These are phyloP conservation scores for Colletotrichum kahawae DNA, from an alignment of 2,329 filamentous ascomycete species.

Conservation along the genomic window DNA sequence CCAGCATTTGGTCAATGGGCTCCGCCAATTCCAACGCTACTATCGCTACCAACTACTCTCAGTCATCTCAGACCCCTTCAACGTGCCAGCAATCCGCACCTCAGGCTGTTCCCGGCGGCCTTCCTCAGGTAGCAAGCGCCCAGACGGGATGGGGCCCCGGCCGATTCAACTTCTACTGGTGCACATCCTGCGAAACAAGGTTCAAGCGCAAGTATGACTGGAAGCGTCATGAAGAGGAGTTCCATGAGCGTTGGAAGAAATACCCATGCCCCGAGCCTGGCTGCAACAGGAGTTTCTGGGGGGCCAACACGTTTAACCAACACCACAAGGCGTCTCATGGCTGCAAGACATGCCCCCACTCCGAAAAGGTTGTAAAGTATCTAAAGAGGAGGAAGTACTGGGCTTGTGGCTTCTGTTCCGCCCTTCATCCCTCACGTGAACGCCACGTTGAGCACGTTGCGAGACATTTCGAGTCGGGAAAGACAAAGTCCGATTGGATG, in stretches of 20 bases:
- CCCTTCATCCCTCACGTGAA: constrained; percentile 66
- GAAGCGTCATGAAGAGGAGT: constrained; percentile 74
- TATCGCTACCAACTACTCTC: constrained; percentile 38
- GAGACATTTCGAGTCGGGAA: constrained; percentile 67
- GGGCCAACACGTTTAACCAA: constrained; percentile 71
- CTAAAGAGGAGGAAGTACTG: constrained; percentile 69
- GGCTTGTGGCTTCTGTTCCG: constrained; percentile 72
- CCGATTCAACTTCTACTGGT: constrained; percentile 56
- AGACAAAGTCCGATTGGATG: constrained; percentile 70
- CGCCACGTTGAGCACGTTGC: constrained; percentile 73
- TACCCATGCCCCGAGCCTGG: constrained; percentile 67
- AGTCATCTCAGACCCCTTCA: constrained; percentile 42
- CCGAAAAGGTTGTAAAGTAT: constrained; percentile 67
- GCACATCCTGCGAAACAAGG: constrained; percentile 65
- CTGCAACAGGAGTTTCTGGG: constrained; percentile 72
- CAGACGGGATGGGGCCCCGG: constrained; percentile 25
- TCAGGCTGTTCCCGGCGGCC: constrained; percentile 20
- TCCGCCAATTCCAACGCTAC: constrained; percentile 24
- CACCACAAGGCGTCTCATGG: constrained; percentile 70
- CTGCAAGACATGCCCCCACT: constrained; percentile 69
- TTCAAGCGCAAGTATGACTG: constrained; percentile 73
- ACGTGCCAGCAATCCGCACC: constrained; percentile 33
- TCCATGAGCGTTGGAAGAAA: constrained; percentile 71
- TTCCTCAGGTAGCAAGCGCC: constrained; percentile 22
- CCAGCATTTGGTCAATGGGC: constrained; percentile 35